Evolutionary conservation across 2,329 filamentous ascomycete genomes (phyloP).

Genomic region (Colletotrichum sp.): DNA sequence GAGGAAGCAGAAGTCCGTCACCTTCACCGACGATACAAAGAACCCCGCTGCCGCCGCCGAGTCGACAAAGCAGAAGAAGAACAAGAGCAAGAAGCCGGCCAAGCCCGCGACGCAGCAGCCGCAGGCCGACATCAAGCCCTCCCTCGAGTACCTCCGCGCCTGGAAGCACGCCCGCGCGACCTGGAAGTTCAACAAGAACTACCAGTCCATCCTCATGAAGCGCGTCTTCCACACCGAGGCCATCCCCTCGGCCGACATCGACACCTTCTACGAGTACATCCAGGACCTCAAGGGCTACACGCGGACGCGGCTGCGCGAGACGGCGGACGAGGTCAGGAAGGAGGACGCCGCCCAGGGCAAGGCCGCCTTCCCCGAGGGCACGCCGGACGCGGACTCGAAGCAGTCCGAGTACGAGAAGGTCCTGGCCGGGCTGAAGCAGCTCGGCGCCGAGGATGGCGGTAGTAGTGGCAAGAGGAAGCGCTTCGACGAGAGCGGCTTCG

Average conservation of each 20-base stretch:
- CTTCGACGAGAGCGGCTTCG: slow-evolving; percentile 58
- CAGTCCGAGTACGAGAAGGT: slow-evolving; percentile 62
- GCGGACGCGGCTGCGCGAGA: slow-evolving; percentile 70
- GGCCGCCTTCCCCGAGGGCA: slow-evolving; percentile 54
- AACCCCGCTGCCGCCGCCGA: slow-evolving; percentile 21
- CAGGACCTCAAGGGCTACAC: slow-evolving; percentile 77
- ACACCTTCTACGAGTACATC: slow-evolving; percentile 78
- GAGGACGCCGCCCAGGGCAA: slow-evolving; percentile 56
- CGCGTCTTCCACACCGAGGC: slow-evolving; percentile 76
- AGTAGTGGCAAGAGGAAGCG: slow-evolving; percentile 50
- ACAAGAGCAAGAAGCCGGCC: slow-evolving; percentile 38
- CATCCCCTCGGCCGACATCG: slow-evolving; percentile 73
- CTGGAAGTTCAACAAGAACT: slow-evolving; percentile 98
- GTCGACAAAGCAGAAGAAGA: slow-evolving; percentile 30
- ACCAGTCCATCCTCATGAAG: slow-evolving; percentile 85
- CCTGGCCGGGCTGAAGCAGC: slow-evolving; percentile 52
- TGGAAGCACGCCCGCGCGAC: slow-evolving; percentile 72
- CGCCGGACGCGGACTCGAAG: slow-evolving; percentile 52
- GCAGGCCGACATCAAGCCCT: slow-evolving; percentile 58
- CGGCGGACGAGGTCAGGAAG: slow-evolving; percentile 65
- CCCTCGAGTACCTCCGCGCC: slow-evolving; percentile 77
- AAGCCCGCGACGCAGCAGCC: slow-evolving; percentile 41
- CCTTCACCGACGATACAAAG: slow-evolving; percentile 51
- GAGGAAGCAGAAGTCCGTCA: slow-evolving; percentile 50
- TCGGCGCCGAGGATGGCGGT: slow-evolving; percentile 36